These are phyloP conservation scores for Rhizopus sp. DNA, from an alignment of 371 early-diverging fungal genomes.

Conservation along the genomic window DNA sequence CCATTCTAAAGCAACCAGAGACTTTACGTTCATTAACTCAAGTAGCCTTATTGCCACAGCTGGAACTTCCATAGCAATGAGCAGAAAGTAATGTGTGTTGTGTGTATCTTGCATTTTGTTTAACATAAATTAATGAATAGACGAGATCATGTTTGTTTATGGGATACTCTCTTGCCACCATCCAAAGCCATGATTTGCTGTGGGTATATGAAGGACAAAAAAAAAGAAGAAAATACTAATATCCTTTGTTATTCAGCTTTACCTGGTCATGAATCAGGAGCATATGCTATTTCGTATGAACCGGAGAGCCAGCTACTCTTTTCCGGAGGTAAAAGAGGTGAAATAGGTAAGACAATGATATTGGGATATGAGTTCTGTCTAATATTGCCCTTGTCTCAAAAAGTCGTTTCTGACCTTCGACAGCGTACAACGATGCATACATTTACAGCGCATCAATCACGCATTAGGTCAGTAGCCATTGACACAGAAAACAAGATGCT, in stretches of 20 bases:
- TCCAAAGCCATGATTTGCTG: slow-evolving; percentile 61
- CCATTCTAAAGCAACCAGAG: slow-evolving; percentile 68
- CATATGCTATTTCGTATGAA: slow-evolving; percentile 70
- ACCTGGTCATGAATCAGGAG: slow-evolving; percentile 58
- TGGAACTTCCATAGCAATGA: slow-evolving; percentile 62
- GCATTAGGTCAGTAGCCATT: slow-evolving; percentile 69
- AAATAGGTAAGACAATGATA: slow-evolving; percentile 61
- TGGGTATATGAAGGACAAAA: slow-evolving; percentile 25
- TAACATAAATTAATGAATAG: slow-evolving; percentile 8
- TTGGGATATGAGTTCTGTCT: background rate
- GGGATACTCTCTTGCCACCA: slow-evolving; percentile 77
- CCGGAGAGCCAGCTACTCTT: slow-evolving; percentile 62
- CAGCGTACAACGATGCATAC: slow-evolving; percentile 67
- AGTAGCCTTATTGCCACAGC: slow-evolving; percentile 76
- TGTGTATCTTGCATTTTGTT: slow-evolving; percentile 5
- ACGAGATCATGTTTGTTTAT: slow-evolving; percentile 68
- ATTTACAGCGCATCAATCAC: slow-evolving; percentile 70
- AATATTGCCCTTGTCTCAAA: background rate
- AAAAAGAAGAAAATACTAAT: slow-evolving; percentile 4
- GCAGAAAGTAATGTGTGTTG: slow-evolving; percentile 46
- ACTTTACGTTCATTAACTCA: slow-evolving; percentile 74
- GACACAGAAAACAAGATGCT: slow-evolving; percentile 59
- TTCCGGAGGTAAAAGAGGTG: slow-evolving; percentile 78
- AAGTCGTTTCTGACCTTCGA: slow-evolving; percentile 78
- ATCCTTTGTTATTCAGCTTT: slow-evolving; percentile 24